Evolutionary conservation across 2,329 filamentous ascomycete species (phyloP).

Genomic region (Microsporum canis): DNA sequence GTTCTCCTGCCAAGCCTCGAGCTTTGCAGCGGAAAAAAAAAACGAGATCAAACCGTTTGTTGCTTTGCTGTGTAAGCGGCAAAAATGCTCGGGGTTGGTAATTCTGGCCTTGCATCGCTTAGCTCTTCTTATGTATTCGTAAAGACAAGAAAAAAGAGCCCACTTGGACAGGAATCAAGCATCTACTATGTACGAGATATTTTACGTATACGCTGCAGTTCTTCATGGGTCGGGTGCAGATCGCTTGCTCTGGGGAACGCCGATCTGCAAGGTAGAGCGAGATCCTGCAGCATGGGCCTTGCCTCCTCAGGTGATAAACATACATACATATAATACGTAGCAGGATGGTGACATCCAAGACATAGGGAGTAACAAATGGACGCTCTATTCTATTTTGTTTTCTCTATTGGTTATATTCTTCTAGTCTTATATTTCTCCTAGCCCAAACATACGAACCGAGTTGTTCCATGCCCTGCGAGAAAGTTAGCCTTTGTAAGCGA

Average conservation of each 20-base stretch:
- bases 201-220: neutral
- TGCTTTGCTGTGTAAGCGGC: no score
- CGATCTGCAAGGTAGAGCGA: neutral
- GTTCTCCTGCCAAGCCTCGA: neutral
- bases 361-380: neutral
- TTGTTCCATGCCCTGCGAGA: slow-evolving; percentile 60
- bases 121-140: no score
- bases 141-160: no score
- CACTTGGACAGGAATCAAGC: no score
- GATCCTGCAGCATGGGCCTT: slow-evolving; percentile 2
- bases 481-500: slow-evolving; percentile 18
- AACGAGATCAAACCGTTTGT: no score
- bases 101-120: no score
- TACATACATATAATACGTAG: neutral
- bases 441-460: slow-evolving; percentile 64
- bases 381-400: neutral
- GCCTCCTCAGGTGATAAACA: neutral
- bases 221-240: slow-evolving; percentile 2
- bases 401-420: neutral
- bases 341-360: neutral
- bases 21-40: neutral
- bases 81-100: no score
- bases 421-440: slow-evolving; percentile 41
- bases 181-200: no score
- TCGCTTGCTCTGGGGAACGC: neutral